Evolutionary conservation across 441 rosid species (phyloP).

Genomic region (Euphorbia celastroides): DNA sequence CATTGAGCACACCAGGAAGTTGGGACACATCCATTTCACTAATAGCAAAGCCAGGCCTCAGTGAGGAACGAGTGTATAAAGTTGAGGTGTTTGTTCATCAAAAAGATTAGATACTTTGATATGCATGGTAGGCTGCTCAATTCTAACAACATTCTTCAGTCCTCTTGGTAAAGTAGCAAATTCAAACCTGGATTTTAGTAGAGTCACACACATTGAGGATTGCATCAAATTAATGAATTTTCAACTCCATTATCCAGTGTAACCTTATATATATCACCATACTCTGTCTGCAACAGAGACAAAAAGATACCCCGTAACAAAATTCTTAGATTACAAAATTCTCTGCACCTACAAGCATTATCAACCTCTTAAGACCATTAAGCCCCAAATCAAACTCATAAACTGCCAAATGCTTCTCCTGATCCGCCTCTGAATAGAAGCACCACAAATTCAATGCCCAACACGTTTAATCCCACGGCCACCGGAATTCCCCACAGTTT

Average conservation of each 20-base stretch:
- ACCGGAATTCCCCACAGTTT: conserved; percentile 94
- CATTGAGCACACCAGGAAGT: conserved; percentile 99
- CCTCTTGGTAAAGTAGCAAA: conserved; percentile 93
- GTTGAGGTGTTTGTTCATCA: conserved; percentile 96
- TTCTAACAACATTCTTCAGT: conserved; percentile 88
- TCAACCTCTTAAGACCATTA: conserved; percentile 93
- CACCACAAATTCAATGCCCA: conserved; percentile 78
- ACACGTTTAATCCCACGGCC: conserved; percentile 89
- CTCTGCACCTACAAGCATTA: conserved; percentile 87
- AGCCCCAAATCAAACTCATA: conserved; percentile 95
- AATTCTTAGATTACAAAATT: conserved; percentile 95
- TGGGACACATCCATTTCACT: conserved; percentile 98
- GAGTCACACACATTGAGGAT: conserved; percentile 92
- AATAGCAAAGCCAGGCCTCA: conserved; percentile 91
- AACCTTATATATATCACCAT: conserved; percentile 88
- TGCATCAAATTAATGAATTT: conserved; percentile 88
- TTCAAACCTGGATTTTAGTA: conserved; percentile 77
- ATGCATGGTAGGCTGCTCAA: conserved; percentile 97
- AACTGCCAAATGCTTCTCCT: conserved; percentile 88
- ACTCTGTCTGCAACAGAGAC: conserved; percentile 91
- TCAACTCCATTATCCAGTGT: conserved; percentile 85
- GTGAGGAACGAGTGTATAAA: conserved; percentile 76
- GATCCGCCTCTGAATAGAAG: conserved; percentile 92
- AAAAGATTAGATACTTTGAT: conserved; percentile 81
- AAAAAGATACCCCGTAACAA: conserved; percentile 91